Evolutionary conservation across 495 filamentous ascomycete species (phyloP).

Genomic region (Hypoxylon rickii): DNA sequence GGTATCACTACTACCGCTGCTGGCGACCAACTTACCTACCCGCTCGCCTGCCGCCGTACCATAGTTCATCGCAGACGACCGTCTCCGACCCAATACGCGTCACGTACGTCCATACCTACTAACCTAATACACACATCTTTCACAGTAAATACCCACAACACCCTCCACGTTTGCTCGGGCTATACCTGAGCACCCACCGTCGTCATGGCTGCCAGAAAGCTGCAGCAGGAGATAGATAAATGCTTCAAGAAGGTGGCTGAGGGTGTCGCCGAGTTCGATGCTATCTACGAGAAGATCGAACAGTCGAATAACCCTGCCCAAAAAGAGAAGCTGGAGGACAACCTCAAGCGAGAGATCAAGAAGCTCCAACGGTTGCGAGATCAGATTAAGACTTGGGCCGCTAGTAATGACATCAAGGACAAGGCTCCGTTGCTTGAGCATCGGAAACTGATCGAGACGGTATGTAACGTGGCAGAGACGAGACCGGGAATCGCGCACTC

Average conservation of each 20-base stretch:
- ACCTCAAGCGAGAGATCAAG: constrained; percentile 98
- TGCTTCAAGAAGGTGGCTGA: constrained; percentile 97
- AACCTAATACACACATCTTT: background rate
- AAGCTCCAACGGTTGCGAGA: constrained; percentile 96
- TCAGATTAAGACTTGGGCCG: constrained; percentile 98
- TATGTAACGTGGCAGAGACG: constrained; percentile 47
- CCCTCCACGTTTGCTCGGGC: constrained; percentile 12
- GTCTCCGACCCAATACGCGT: no score
- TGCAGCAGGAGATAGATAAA: constrained; percentile 95
- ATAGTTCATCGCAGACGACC: no score
- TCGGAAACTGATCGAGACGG: constrained; percentile 93
- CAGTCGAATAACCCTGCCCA: constrained; percentile 88
- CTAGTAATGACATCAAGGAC: constrained; percentile 97
- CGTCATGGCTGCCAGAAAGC: constrained; percentile 84
- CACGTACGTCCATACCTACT: background rate
- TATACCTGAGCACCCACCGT: constrained; percentile 12
- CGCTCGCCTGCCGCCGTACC: no score
- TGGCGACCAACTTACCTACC: no score
- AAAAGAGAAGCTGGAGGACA: constrained; percentile 97
- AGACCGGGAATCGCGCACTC: constrained; percentile 5
- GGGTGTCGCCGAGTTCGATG: constrained; percentile 89
- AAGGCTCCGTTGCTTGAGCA: constrained; percentile 93
- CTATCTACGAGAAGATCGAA: constrained; percentile 94
- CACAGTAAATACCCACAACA: background rate
- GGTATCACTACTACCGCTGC: background rate